A percentile compares a stretch with the other conserved stretches of the same genome.
These are phyloP conservation scores for Rhynchospora tenuis DNA, from an alignment of 176 grass and related monocot species.

Conservation along the genomic window DNA sequence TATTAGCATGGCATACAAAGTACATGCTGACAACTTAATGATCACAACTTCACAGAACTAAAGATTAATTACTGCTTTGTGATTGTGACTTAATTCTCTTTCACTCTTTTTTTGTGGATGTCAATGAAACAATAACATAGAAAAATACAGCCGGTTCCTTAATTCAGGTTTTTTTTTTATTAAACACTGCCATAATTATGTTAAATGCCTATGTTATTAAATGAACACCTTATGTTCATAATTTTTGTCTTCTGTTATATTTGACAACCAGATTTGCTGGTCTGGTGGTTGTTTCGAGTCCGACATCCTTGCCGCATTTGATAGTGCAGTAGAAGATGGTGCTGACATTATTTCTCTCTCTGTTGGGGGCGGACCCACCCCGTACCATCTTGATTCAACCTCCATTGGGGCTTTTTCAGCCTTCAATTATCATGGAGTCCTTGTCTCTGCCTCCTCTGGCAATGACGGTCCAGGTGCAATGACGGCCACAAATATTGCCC, in stretches of 20 bases:
- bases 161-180: neutral
- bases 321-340: conserved; percentile 76
- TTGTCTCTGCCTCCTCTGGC: conserved; percentile 77
- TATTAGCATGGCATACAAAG: too few relatives aligned
- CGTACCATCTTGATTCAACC: conserved; percentile 88
- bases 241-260: neutral
- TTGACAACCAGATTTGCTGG: conserved; percentile 22
- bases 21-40: neutral
- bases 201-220: neutral
- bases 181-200: neutral
- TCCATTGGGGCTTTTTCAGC: conserved; percentile 78
- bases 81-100: neutral
- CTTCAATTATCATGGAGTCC: conserved; percentile 43
- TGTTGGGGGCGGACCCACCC: conserved; percentile 62
- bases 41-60: neutral
- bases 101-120: neutral
- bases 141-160: neutral
- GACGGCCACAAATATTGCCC: conserved; percentile 81
- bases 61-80: neutral
- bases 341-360: conserved; percentile 89
- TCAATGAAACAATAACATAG: neutral
- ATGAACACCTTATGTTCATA: neutral
- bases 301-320: conserved; percentile 94
- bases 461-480: conserved; percentile 70
- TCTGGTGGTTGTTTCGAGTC: conserved; percentile 72